Base-by-base conservation (phyloP, 805 yeast genomes). In the Pichia eremophila region DNA sequence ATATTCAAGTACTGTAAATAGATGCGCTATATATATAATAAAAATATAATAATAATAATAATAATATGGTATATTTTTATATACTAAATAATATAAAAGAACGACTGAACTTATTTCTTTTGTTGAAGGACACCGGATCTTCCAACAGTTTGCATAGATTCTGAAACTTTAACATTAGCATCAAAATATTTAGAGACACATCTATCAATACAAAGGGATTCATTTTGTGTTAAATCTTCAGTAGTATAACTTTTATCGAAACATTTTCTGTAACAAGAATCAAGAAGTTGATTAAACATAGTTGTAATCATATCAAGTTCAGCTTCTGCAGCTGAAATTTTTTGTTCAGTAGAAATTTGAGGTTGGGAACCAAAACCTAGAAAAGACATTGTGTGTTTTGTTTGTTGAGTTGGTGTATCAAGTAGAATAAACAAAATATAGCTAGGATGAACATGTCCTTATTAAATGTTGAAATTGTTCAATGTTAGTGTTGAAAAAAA, bases 301-400 rank as follows among this genome's bases (percentile, higher is more conserved):
- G 93, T 96, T 38, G 97, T 90, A 58, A 91, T 96, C 81, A 93
- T 84, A 67, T 91, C 99, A 56, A 91, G 77, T 69, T 91, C 99
- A 49, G 96, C 86, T 71, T 91, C 98, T 45, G 99, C 99, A 56
- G 95, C 95, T 60, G 76, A 75, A 52, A 85, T 73, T 66, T 85
- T 85, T 65, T 83, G 89, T 54, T 82, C 84, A 39, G 88, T 76
- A 27, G 84, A 72, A 54, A 81, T 62, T 64, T 82, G 86, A 54
- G 91, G 90, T 55, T 84, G 51, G 27, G 52, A 49, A n/a, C 90
- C 90, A 54, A 85, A 74, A 58, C 91, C 91, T 63, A 85, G 74
- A 62, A 78, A 77, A 41, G 82, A 78, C 91, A 84, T 84, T 36
- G 32, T 53, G 19, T 7, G 29, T 53, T 19, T 1, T 28, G 35